A percentile compares a stretch with the other conserved stretches of the same genome.
These are phyloP conservation scores for Ceratocystis cacaofunesta DNA, from an alignment of 2,329 filamentous ascomycete species.

Conservation along the genomic window DNA sequence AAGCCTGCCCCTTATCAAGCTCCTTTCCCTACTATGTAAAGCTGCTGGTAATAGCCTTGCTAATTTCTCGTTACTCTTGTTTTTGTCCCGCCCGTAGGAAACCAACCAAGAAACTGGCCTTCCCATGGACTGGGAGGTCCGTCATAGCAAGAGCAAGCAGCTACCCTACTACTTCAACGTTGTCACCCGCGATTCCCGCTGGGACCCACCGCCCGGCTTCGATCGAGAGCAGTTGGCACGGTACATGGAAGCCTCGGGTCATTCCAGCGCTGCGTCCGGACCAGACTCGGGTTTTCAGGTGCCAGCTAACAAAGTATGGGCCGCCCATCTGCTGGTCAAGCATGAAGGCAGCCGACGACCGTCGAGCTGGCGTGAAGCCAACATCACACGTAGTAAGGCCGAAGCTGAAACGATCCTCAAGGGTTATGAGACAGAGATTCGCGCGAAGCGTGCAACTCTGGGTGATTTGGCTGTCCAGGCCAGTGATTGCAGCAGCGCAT, in stretches of 20 bases:
- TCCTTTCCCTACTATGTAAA: background rate
- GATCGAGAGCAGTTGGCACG: conserved; percentile 84
- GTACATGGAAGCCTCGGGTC: conserved; percentile 86
- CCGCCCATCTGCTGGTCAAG: conserved; percentile 86
- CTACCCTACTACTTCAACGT: conserved; percentile 98
- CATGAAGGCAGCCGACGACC: conserved; percentile 77
- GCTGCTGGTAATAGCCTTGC: background rate
- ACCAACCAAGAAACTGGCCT: conserved; percentile 51
- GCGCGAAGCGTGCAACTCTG: conserved; percentile 50
- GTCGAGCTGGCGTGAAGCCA: conserved; percentile 78
- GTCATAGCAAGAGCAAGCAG: conserved; percentile 96
- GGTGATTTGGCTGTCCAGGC: conserved; percentile 77
- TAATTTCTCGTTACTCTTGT: too few species aligned
- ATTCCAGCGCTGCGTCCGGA: conserved; percentile 29
- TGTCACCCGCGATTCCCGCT: conserved; percentile 71
- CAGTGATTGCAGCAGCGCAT: conserved; percentile 88
- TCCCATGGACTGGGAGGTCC: conserved; percentile 81
- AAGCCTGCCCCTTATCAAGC: background rate
- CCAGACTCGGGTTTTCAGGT: conserved; percentile 22
- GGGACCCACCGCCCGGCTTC: conserved; percentile 81
- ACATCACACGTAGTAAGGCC: conserved; percentile 78
- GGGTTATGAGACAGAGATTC: conserved; percentile 61
- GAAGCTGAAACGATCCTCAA: conserved; percentile 69
- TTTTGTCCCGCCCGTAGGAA: conserved; percentile 2
- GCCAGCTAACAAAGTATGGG: conserved; percentile 73